Evolutionary conservation across 164 flowering plant genomes (phyloP).

Genomic region (Berberis vulgaris): DNA sequence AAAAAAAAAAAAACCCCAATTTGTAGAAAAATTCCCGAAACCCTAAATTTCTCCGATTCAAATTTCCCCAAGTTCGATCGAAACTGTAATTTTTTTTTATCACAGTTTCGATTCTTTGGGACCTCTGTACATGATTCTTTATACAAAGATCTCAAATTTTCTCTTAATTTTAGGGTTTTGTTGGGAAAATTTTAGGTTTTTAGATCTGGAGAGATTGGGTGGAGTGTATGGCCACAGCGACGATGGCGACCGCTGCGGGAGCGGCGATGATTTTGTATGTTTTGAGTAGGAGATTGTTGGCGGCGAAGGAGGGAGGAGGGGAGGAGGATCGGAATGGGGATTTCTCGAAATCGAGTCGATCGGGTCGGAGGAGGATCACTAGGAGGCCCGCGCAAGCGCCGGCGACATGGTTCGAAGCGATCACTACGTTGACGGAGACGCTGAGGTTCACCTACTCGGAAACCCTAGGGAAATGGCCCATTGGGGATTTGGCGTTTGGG

Average conservation of each 20-base stretch:
- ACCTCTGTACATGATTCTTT: too few relatives aligned
- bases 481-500: conserved; percentile 4
- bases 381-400: not conserved
- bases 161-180: too few relatives aligned
- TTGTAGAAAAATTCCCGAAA: too few relatives aligned
- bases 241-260: conserved; percentile 3
- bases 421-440: not conserved
- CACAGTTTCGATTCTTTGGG: too few relatives aligned
- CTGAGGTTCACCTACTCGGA: conserved; percentile 2
- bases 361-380: not conserved
- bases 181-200: not conserved
- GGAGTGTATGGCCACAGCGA: not conserved
- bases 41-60: too few relatives aligned
- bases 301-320: too few relatives aligned
- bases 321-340: not conserved
- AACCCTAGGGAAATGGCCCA: conserved; percentile 5
- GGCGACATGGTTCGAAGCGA: conserved; percentile 2
- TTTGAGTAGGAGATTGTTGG: not conserved
- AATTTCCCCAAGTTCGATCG: too few relatives aligned
- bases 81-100: too few relatives aligned
- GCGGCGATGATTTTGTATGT: conserved; percentile 1
- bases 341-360: not conserved
- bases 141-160: too few relatives aligned
- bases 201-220: not conserved
- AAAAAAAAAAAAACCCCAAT: too few relatives aligned